Evolutionary conservation across 179 eudicot species (phyloP).

Genomic region (Heliamphora pulchella): DNA sequence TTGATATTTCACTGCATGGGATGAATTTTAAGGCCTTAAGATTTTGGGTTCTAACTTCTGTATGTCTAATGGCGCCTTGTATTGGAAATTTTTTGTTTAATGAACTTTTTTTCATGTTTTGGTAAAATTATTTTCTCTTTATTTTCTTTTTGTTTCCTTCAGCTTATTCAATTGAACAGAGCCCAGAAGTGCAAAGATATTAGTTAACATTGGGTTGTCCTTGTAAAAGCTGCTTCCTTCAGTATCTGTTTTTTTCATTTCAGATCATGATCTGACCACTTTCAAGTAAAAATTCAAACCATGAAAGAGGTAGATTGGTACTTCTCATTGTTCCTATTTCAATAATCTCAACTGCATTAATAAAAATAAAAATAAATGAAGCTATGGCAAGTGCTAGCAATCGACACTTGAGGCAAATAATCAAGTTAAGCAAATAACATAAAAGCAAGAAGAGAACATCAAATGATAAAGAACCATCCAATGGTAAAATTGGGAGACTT

Average conservation of each 20-base stretch:
- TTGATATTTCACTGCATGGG: neutral
- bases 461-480: neutral
- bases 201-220: neutral
- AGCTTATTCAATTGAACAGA: too few species aligned
- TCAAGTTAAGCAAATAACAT: neutral
- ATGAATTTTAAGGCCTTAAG: neutral
- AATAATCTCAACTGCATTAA: too few species aligned
- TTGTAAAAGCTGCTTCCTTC: neutral
- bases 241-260: neutral
- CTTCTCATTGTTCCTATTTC: neutral
- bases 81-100: neutral
- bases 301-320: neutral
- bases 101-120: too few species aligned
- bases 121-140: too few species aligned
- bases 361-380: too few species aligned
- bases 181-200: too few species aligned
- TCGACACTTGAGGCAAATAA: too few species aligned
- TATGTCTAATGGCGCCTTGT: neutral
- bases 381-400: too few species aligned
- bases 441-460: neutral
- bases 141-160: too few species aligned
- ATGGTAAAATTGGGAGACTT: slow-evolving; percentile 1
- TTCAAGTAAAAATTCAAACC: neutral
- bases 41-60: slow-evolving; percentile 3
- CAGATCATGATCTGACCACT: neutral